Percentiles rank a stretch among this genome's conserved stretches.
Conservation (phyloP, 768 basidiomycete genomes). For the Pluteus cervinus region DNA sequence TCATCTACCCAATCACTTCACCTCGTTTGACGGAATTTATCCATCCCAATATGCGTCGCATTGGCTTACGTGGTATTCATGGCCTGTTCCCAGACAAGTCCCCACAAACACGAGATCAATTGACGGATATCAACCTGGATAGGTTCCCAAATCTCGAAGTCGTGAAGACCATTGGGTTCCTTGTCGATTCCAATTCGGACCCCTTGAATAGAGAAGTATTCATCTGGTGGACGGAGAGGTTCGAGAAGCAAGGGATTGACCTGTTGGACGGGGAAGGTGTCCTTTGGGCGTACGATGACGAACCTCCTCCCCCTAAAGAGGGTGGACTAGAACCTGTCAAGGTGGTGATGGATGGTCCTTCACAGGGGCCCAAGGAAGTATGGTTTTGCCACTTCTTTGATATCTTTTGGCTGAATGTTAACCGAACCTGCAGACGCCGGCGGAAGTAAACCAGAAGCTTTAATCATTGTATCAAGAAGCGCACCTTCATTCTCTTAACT, state of each 20-base stretch:
- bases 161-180: constrained; percentile 40
- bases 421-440: too few species aligned
- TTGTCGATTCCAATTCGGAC: constrained; percentile 40
- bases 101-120: constrained; percentile 29
- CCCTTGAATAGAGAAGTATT: constrained; percentile 39
- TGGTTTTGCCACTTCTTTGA: too few species aligned
- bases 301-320: too few species aligned
- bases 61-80: constrained; percentile 40
- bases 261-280: constrained; percentile 52
- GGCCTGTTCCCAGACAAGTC: constrained; percentile 38
- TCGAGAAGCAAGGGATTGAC: constrained; percentile 42
- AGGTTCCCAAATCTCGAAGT: constrained; percentile 40
- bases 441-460: too few species aligned
- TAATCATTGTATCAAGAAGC: too few species aligned
- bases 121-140: constrained; percentile 33
- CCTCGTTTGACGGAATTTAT: constrained; percentile 20
- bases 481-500: too few species aligned
- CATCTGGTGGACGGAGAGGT: constrained; percentile 49
- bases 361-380: too few species aligned
- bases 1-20: constrained; percentile 35
- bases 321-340: too few species aligned
- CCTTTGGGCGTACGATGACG: constrained; percentile 42
- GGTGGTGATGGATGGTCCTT: too few species aligned
- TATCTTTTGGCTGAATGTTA: too few species aligned
- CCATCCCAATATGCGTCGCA: constrained; percentile 35